phyloP scores from a whole-genome alignment of 2,329 filamentous ascomycete species.

The Curvularia lunata region DNA sequence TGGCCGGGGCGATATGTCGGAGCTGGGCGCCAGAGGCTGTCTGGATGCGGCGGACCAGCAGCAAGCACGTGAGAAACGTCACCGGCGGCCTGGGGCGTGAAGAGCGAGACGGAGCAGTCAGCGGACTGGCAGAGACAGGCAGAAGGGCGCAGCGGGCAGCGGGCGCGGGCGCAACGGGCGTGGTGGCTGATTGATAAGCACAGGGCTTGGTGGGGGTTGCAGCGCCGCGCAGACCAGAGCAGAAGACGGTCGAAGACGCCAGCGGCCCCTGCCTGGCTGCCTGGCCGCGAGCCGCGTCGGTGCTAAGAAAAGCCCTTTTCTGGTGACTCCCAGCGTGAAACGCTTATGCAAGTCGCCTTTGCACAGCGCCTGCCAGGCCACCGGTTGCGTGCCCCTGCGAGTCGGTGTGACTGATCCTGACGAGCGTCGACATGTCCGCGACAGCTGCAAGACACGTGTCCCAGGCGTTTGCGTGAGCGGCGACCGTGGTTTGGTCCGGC shows the following conservation, averaged over 20 bases:
- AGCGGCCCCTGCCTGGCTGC: neutral
- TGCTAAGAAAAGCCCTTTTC: neutral
- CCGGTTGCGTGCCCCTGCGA: neutral
- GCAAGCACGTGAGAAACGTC: constrained; percentile 12
- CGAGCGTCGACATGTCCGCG: neutral
- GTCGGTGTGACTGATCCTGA: neutral
- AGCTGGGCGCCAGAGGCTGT: constrained; percentile 23
- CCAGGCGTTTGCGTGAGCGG: neutral
- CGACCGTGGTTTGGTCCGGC: neutral
- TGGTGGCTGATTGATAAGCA: constrained; percentile 30
- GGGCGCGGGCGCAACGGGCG: constrained; percentile 3
- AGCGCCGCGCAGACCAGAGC: constrained; percentile 6
- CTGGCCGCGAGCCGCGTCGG: neutral
- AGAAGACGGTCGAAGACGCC: constrained; percentile 29
- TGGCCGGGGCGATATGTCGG: constrained; percentile 27
- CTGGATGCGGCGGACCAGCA: constrained; percentile 21
- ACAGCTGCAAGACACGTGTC: neutral
- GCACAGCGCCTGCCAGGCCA: too few relatives aligned
- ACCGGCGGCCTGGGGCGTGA: constrained; percentile 18
- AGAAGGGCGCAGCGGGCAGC: constrained; percentile 27
- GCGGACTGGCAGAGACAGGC: neutral
- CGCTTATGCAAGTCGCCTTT: neutral
- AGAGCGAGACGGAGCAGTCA: constrained; percentile 7
- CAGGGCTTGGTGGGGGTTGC: constrained; percentile 23
- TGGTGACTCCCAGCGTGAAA: neutral